Evolutionary conservation across 176 grass and related monocot species (phyloP).

Genomic region (Eleusine coracana): DNA sequence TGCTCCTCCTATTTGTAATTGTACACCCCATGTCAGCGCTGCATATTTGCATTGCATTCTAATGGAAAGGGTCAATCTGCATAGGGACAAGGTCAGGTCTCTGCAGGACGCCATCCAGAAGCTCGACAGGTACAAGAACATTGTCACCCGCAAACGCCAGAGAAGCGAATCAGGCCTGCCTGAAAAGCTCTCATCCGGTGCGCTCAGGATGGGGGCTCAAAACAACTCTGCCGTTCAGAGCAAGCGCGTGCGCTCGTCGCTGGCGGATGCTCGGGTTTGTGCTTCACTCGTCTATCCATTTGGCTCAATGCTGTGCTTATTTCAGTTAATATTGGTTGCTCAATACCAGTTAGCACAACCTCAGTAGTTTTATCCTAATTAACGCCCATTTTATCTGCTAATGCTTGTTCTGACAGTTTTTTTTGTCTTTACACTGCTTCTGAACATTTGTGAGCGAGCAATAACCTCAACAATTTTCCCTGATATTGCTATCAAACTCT

Average conservation of each 20-base stretch:
- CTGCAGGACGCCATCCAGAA: constrained; percentile 64
- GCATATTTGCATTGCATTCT: background rate
- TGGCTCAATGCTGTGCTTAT: background rate
- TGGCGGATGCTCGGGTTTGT: constrained; percentile 53
- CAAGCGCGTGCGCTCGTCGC: constrained; percentile 75
- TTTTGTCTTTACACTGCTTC: background rate
- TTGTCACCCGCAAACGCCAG: constrained; percentile 69
- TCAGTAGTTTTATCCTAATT: background rate
- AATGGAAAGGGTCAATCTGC: background rate
- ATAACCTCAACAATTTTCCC: background rate
- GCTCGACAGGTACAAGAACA: constrained; percentile 68
- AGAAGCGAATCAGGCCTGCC: constrained; percentile 40
- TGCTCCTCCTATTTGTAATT: too few species aligned
- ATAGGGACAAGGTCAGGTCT: constrained; percentile 60
- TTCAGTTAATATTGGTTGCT: background rate
- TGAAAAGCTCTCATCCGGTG: constrained; percentile 45
- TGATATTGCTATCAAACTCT: background rate
- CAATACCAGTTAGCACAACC: background rate
- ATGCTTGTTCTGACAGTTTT: background rate
- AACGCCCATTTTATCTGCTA: background rate
- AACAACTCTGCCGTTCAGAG: constrained; percentile 58
- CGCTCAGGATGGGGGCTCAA: constrained; percentile 54
- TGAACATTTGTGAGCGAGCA: background rate
- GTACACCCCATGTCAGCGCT: background rate
- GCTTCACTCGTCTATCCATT: background rate